Base-by-base conservation (phyloP, 495 filamentous ascomycete genomes). In the Aspergillus avenaceus region DNA sequence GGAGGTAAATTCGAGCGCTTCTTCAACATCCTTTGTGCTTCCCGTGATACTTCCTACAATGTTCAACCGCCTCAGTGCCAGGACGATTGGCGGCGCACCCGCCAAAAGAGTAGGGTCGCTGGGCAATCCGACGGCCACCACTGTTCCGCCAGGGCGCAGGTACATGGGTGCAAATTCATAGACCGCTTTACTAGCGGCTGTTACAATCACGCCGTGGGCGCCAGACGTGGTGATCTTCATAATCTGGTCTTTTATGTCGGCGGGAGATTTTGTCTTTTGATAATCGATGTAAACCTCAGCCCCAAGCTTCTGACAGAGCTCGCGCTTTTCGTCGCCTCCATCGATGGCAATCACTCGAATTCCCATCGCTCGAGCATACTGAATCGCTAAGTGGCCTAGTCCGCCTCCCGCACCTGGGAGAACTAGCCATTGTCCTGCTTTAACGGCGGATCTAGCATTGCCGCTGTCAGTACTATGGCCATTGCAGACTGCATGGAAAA, bases 391-490 rank as follows among this genome's bases (percentile, higher is more conserved):
- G 52, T 71, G 67, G 3, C 67, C 67, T 5, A 71, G 49, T 5
- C 67, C 67, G 3, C 67, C 67, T 1, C 67, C 67, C 12, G 67
- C 63, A 13, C 67, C 67, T 0, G 62, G 62, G 8, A 71, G 56
- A 3, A 64, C 64, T 25, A 71, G n/a, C 55, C 59, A 69, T 14
- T 71, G 58, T 1, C 64, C 64, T 2, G 54, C 23, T 22, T 49
- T 31, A 4, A 71, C 41, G 6, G 42, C 59, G 23, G 41, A 44
- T 49, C 44, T 32, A 5, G 19, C n/a, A n/a, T n/a, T n/a, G n/a
- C n/a, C n/a, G n/a, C n/a, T n/a, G n/a, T n/a, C n/a, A n/a, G n/a
- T n/a, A n/a, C n/a, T n/a, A n/a, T n/a, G n/a, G n/a, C n/a, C n/a
- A n/a, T n/a, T n/a, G n/a, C 40, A 7, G 11, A 12, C 22, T 11